Percentiles rank a stretch among this genome's conserved stretches.
phyloP scores from a whole-genome alignment of 2,329 filamentous ascomycete species.

The Fusarium decemcellulare region DNA sequence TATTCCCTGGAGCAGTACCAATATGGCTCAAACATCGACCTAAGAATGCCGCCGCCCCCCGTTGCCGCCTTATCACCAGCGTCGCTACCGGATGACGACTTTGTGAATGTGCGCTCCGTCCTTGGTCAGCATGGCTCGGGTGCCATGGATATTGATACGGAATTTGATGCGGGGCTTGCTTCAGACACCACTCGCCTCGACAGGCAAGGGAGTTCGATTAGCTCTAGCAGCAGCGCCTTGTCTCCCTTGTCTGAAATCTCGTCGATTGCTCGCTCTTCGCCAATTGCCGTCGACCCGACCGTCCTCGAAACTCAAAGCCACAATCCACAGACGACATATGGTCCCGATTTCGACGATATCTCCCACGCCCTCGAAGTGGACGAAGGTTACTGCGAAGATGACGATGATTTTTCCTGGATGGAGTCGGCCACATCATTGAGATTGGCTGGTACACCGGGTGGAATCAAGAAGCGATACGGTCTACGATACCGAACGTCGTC shows the following conservation, averaged over 20 bases:
- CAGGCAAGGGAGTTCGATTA: background rate
- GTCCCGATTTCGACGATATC: slow-evolving; percentile 8
- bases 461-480: slow-evolving; percentile 41
- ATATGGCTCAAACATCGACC: background rate
- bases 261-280: background rate
- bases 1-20: slow-evolving; percentile 38
- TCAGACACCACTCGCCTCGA: background rate
- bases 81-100: slow-evolving; percentile 36
- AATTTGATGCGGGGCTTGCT: background rate
- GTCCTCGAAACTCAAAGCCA: slow-evolving; percentile 9
- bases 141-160: slow-evolving; percentile 37
- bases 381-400: slow-evolving; percentile 47
- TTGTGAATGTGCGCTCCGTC: slow-evolving; percentile 10
- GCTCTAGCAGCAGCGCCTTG: background rate
- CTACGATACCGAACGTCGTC: slow-evolving; percentile 41
- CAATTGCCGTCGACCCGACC: slow-evolving; percentile 12
- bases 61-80: slow-evolving; percentile 32
- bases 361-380: slow-evolving; percentile 44
- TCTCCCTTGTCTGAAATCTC: background rate
- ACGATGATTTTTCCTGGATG: slow-evolving; percentile 47
- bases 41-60: background rate
- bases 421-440: slow-evolving; percentile 28
- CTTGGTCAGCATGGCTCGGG: slow-evolving; percentile 8
- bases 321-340: slow-evolving; percentile 8
- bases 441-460: slow-evolving; percentile 20